Base-by-base conservation (phyloP, 2,329 filamentous ascomycete genomes). In the Exophiala aquamarina region DNA sequence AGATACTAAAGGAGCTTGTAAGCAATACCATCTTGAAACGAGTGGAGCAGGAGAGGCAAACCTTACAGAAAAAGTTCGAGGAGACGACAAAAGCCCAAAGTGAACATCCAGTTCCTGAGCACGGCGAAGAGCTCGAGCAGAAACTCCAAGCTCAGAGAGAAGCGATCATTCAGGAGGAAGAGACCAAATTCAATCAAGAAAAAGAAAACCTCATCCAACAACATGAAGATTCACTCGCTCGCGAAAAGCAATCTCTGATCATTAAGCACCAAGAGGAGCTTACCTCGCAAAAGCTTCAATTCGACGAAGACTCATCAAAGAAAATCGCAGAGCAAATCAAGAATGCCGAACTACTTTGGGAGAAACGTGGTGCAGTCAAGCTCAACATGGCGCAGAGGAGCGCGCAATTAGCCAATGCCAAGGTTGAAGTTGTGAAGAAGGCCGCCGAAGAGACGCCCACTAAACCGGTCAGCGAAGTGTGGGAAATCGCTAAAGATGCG, bases 371-470 rank as follows among this genome's bases (percentile, higher is more conserved):
- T 44, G 81, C 81, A 2, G 72, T 88, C 39, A 87, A 86, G 55
- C 76, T 92, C 54, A 92, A 89, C 63, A 87, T 94, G 82, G 74
- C 83, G 4, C 85, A 92, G 57, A 87, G 84, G 58, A 82, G 84
- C 63, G 70, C 77, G 37, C 81, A 78, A 52, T 70, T 72, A 7
- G 81, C 83, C 0, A 76, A 76, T 41, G 87, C 85, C 3, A 94
- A 93, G 70, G 70, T 94, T 23, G 78, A 80, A 1, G 81, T 93
- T 1, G 87, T 97, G 3, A 80, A 90, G 61, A 87, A 82, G 37
- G 91, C 92, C 10, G 89, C 86, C 0, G 78, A 77, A n/a, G 86
- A 95, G 38, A 96, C 91, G 1, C 92, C 92, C 0, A 77, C 92
- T 59, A 84, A 83, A 63, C 82, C 90, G 1, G 89, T 97, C 3